phyloP scores from a whole-genome alignment of 371 early-diverging fungal genomes.

The Mortierella sp. region DNA sequence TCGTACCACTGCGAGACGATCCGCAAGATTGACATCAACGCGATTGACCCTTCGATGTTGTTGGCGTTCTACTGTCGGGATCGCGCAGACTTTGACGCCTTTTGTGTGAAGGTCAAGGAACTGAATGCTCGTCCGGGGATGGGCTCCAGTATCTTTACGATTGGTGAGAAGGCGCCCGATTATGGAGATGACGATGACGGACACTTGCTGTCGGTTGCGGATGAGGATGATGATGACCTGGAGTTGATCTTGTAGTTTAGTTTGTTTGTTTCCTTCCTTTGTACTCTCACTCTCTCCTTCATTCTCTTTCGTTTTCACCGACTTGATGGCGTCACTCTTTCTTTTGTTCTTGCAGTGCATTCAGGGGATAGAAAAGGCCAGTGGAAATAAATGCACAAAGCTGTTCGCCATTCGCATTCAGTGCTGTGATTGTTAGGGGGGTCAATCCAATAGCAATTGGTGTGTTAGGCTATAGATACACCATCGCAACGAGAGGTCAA shows the following conservation, averaged over 20 bases:
- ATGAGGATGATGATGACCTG: constrained; percentile 55
- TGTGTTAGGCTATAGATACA: too few species aligned
- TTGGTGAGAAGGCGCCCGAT: constrained; percentile 75
- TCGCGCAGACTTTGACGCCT: constrained; percentile 73
- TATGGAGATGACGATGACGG: constrained; percentile 70
- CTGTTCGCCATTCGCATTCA: too few species aligned
- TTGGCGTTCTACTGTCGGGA: constrained; percentile 89
- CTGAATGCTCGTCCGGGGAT: constrained; percentile 59
- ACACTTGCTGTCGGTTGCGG: constrained; percentile 43
- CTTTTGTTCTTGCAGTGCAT: too few species aligned
- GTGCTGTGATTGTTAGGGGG: too few species aligned
- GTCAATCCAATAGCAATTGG: too few species aligned
- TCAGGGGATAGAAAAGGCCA: too few species aligned
- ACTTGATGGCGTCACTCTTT: too few species aligned
- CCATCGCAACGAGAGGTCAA: too few species aligned
- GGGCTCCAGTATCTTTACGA: constrained; percentile 74
- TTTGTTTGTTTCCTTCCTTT: too few species aligned
- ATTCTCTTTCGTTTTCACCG: too few species aligned
- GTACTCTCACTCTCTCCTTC: too few species aligned
- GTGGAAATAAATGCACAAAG: too few species aligned
- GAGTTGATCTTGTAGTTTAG: constrained; percentile 42
- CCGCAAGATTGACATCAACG: constrained; percentile 77
- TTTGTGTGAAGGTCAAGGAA: constrained; percentile 67
- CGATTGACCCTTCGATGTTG: constrained; percentile 94
- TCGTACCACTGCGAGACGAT: constrained; percentile 88